phyloP scores from a whole-genome alignment of 306 rosid genomes.

The Gastrolobium villosum region DNA sequence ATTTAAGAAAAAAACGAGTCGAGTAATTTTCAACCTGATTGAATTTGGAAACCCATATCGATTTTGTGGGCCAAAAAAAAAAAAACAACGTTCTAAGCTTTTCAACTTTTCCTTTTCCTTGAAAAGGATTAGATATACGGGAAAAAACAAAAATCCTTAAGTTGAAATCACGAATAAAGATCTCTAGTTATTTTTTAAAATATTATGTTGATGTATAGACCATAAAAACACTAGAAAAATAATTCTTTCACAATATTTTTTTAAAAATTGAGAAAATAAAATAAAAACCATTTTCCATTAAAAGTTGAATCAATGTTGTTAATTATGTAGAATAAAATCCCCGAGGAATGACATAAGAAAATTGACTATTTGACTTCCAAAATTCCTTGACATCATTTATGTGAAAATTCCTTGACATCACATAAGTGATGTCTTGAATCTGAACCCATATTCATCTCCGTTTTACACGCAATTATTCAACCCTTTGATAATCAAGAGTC shows the following conservation, averaged over 20 bases:
- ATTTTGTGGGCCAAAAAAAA: not conserved
- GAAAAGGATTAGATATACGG: not conserved
- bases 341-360: not conserved
- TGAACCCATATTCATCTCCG: not conserved
- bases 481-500: conserved; percentile 8
- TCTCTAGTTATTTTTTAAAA: not conserved
- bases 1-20: not conserved
- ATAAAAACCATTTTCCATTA: not conserved
- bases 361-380: conserved; percentile 5
- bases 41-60: conserved; percentile 11
- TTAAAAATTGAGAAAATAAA: too few relatives aligned
- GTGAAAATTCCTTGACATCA: too few relatives aligned
- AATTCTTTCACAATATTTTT: too few relatives aligned
- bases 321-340: not conserved
- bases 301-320: conserved; percentile 16
- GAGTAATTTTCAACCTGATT: not conserved
- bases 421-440: not conserved
- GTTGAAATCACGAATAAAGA: not conserved
- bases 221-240: too few relatives aligned
- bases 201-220: too few relatives aligned
- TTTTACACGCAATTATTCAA: conserved; percentile 21
- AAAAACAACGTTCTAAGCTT: too few relatives aligned
- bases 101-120: not conserved
- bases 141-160: not conserved
- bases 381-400: not conserved